Conservation (phyloP, 169 alveolate species). For the Plasmodium malariae region DNA sequence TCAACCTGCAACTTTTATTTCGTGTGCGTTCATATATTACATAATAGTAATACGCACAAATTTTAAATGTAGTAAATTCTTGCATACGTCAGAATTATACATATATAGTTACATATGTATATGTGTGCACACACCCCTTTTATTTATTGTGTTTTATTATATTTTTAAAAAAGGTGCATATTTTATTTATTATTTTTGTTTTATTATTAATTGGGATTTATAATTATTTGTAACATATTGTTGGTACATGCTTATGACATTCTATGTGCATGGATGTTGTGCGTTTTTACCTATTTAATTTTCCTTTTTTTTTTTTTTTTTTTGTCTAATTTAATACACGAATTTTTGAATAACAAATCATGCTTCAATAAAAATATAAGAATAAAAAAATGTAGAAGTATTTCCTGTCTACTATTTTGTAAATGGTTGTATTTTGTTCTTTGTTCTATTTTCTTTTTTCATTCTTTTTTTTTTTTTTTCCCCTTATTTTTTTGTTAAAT, state of each 20-base stretch:
- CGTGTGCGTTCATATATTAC: background rate
- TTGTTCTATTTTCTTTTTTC: no score
- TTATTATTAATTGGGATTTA: slow-evolving; percentile 55
- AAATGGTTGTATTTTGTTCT: no score
- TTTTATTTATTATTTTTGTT: slow-evolving; percentile 31
- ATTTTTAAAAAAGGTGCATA: background rate
- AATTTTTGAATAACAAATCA: slow-evolving; percentile 30
- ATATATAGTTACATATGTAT: background rate
- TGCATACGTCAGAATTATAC: background rate
- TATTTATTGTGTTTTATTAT: background rate
- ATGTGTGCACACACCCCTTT: background rate
- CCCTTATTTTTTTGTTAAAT: no score
- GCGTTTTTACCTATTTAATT: background rate
- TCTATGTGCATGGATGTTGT: background rate
- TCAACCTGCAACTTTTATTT: background rate
- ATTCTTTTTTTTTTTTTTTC: no score
- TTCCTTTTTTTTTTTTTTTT: slow-evolving; percentile 34
- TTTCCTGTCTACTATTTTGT: slow-evolving; percentile 15
- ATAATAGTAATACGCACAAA: background rate
- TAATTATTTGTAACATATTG: slow-evolving; percentile 24
- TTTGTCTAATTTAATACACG: slow-evolving; percentile 25
- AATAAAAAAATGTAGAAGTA: slow-evolving; percentile 27
- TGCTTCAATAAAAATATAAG: slow-evolving; percentile 13
- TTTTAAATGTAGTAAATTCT: background rate
- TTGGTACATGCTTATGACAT: slow-evolving; percentile 14